These are phyloP conservation scores for Microstegium vimineum DNA, from an alignment of 176 grass and related monocot species.

Conservation along the genomic window DNA sequence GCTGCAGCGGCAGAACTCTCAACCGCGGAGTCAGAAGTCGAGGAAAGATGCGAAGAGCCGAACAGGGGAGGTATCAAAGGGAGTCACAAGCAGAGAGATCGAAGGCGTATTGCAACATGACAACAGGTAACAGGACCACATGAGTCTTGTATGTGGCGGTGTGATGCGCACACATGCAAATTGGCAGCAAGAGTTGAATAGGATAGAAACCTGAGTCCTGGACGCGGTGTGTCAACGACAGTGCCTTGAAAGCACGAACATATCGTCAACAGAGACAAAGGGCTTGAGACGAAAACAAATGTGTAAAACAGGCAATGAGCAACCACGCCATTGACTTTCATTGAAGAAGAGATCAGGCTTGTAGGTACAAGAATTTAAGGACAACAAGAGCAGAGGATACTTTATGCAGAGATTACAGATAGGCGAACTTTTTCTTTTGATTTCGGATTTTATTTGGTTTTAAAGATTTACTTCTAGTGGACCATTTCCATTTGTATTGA, in stretches of 20 bases:
- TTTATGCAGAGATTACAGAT: not conserved
- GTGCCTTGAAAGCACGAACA: not conserved
- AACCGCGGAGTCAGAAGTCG: too few species aligned
- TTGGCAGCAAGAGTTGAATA: too few species aligned
- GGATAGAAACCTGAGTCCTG: too few species aligned
- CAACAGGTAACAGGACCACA: too few species aligned
- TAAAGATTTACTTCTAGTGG: not conserved
- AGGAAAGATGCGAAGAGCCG: too few species aligned
- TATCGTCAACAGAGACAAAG: not conserved
- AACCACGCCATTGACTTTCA: conserved; percentile 8
- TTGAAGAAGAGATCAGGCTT: not conserved
- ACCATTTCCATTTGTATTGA: not conserved
- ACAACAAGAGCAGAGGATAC: not conserved
- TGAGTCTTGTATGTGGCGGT: too few species aligned
- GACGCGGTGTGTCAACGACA: not conserved
- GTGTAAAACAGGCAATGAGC: not conserved
- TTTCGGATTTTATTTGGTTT: not conserved
- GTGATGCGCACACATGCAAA: too few species aligned
- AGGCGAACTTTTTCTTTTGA: not conserved
- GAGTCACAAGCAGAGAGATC: too few species aligned
- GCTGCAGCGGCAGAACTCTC: too few species aligned
- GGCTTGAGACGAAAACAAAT: too few species aligned
- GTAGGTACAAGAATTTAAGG: conserved; percentile 4
- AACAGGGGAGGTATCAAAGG: too few species aligned
- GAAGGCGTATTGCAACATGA: too few species aligned